Evolutionary conservation across 441 rosid species (phyloP), one percentile per base, ranked within the genome.

Genomic region (Adansonia rubrostipa): DNA sequence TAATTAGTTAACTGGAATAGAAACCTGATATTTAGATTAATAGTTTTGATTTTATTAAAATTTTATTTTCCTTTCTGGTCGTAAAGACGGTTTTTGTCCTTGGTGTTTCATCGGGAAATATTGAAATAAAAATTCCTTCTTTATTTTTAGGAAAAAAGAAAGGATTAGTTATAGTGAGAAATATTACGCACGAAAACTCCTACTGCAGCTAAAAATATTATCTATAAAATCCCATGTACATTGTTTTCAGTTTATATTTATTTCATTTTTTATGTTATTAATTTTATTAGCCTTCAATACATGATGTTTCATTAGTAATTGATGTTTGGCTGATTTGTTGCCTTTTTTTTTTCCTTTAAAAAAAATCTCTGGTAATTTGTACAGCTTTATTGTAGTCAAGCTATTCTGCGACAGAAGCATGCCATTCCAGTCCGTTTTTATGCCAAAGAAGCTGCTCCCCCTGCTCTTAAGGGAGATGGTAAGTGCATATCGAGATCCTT

Each of bases 401-500:
- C 80, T 6, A 42, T 90, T 71, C 77, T 90, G 80, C 93, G 85
- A 44, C 88, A 83, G 81, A 89, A 91, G 11, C 81, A 73, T 85
- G 89, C 85, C 47, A 56, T 87, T 81, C 88, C 91, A 3, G 87
- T 91, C 44, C 95, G 98, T 33, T 90, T 78, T 78, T 97, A 85
- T 58, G 92, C 97, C 5, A 92, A 91, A 77, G 93, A 87, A 82
- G 90, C 96, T 82, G 89, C 92, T 63, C 81, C 92, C 90, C 28
- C 82, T 84, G 78, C 87, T 9, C 90, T 88, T 56, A 92, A 89
- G 83, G 99, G 99, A 89, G 99, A 97, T 84, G 93, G 99, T 96
- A 81, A 50, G 96, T 87, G 57, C n/a, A 19, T 78, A 14, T 60
- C 10, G 0, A 45, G 48, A 17, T 72, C 9, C 54, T 65, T 22